Evolutionary conservation across 2,329 filamentous ascomycete genomes (phyloP).

Genomic region (Phoma sp.): DNA sequence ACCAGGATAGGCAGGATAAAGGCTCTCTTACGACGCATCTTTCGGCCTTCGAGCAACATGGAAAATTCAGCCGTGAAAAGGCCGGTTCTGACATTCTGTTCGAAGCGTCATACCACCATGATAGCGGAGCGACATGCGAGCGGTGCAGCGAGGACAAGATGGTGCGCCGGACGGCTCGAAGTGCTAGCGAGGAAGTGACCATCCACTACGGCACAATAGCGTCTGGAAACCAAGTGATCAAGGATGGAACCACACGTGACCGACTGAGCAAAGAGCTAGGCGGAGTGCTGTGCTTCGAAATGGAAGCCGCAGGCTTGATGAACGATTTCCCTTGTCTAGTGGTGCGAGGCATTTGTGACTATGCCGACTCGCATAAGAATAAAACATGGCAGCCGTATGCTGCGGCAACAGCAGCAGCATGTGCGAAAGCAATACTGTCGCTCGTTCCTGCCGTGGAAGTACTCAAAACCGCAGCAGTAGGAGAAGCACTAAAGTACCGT

Average conservation of each 20-base stretch:
- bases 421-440: not conserved
- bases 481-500: not conserved
- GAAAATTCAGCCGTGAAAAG: not conserved
- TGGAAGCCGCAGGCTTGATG: constrained; percentile 10
- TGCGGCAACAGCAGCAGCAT: constrained; percentile 8
- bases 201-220: constrained; percentile 16
- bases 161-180: not conserved
- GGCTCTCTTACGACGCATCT: not conserved
- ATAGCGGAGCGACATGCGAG: constrained; percentile 1
- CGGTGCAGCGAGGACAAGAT: constrained; percentile 6
- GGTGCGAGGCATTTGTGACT: constrained; percentile 11
- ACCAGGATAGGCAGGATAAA: not conserved
- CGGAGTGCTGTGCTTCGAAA: constrained; percentile 9
- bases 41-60: not conserved
- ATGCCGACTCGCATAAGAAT: constrained; percentile 13
- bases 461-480: not conserved
- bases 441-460: not conserved
- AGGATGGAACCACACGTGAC: constrained; percentile 10
- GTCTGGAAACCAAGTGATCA: constrained; percentile 16
- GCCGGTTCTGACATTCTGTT: constrained; percentile 1
- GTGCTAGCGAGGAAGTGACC: not conserved
- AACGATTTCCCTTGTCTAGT: constrained; percentile 11
- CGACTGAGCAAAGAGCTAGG: constrained; percentile 14
- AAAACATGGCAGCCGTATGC: constrained; percentile 14
- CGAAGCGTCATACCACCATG: constrained; percentile 1